Conservation (phyloP, 768 basidiomycete genomes). For the Auricularia cornea region DNA sequence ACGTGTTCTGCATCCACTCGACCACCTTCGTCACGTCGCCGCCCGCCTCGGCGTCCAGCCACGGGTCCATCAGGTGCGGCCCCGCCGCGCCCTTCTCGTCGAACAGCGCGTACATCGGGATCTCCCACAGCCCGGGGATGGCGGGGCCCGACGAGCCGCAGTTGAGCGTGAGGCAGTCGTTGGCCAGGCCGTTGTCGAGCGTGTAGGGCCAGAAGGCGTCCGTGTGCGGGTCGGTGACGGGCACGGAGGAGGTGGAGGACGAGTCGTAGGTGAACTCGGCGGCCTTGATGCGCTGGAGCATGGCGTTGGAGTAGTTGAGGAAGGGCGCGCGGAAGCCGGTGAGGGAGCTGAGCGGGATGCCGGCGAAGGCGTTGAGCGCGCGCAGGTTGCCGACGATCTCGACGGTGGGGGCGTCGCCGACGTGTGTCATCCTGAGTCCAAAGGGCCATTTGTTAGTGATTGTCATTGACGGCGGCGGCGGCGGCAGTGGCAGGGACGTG, state of each 20-base stretch:
- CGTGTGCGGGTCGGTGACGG: constrained; percentile 55
- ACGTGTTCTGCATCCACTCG: constrained; percentile 64
- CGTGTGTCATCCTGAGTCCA: constrained; percentile 64
- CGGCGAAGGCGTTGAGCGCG: constrained; percentile 68
- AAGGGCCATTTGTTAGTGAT: neutral
- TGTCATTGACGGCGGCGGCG: neutral
- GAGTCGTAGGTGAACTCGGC: constrained; percentile 69
- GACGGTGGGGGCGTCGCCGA: constrained; percentile 48
- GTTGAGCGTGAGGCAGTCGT: constrained; percentile 52
- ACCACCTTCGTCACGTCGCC: constrained; percentile 58
- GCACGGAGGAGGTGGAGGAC: constrained; percentile 47
- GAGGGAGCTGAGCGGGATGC: constrained; percentile 59
- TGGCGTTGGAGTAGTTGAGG: constrained; percentile 57
- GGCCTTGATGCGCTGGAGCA: constrained; percentile 45
- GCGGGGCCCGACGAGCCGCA: constrained; percentile 33
- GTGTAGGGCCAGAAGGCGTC: constrained; percentile 84
- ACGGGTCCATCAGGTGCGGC: constrained; percentile 74
- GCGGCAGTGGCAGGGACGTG: neutral
- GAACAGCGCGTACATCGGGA: constrained; percentile 77
- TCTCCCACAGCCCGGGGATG: constrained; percentile 75
- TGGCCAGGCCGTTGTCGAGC: constrained; percentile 70
- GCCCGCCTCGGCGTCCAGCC: constrained; percentile 48
- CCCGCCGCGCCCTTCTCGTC: constrained; percentile 48
- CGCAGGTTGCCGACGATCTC: constrained; percentile 75
- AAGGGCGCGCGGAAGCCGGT: constrained; percentile 72